Evolutionary conservation across 169 alveolate species (phyloP).

Genomic region (Plasmodium adleri): DNA sequence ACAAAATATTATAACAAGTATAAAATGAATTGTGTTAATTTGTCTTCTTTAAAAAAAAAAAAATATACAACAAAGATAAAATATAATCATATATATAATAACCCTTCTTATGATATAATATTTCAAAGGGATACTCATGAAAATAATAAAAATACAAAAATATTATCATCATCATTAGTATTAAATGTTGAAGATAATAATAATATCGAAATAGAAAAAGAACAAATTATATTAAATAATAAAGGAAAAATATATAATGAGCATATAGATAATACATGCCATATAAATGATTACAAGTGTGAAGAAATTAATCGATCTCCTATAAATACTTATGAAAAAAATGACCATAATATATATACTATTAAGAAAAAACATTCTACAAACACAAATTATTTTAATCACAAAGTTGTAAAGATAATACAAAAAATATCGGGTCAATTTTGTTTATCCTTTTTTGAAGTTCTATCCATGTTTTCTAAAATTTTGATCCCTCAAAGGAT

Average conservation of each 20-base stretch:
- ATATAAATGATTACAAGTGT: neutral
- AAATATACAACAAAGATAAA: neutral
- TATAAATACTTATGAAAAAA: neutral
- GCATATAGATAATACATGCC: neutral
- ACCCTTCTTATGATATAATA: too few species aligned
- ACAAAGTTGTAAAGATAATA: slow-evolving; percentile 7
- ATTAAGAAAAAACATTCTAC: slow-evolving; percentile 1
- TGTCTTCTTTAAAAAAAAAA: slow-evolving; percentile 12
- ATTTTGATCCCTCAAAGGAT: slow-evolving; percentile 29
- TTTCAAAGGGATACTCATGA: slow-evolving; percentile 17
- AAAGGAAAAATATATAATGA: neutral
- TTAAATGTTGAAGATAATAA: too few species aligned
- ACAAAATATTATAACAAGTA: slow-evolving; percentile 7
- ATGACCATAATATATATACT: neutral
- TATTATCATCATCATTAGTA: too few species aligned
- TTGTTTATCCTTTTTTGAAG: slow-evolving; percentile 51
- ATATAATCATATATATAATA: neutral
- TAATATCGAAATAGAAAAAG: too few species aligned
- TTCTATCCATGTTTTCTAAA: slow-evolving; percentile 43
- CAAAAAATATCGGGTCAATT: neutral
- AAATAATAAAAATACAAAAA: slow-evolving; percentile 15
- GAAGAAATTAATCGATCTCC: too few species aligned
- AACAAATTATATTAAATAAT: too few species aligned
- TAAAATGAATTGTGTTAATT: slow-evolving; percentile 10
- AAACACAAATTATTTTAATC: neutral